Percentiles rank a stretch among this genome's conserved stretches.
phyloP scores from a whole-genome alignment of 2,329 filamentous ascomycete genomes.

The Ambrosiella cleistominuta region DNA sequence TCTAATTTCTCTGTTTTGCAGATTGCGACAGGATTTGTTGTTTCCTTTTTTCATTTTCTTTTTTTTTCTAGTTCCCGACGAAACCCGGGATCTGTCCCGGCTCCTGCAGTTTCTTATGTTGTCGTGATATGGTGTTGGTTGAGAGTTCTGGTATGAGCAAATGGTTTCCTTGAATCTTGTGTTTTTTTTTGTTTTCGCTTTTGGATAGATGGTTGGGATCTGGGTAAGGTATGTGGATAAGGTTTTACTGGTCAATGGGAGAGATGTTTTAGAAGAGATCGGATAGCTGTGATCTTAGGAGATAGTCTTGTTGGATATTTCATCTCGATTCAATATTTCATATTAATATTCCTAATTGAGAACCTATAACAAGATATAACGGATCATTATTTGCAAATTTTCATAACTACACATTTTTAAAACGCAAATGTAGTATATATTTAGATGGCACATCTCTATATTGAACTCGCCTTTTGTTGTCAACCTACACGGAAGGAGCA shows the following conservation, averaged over 20 bases:
- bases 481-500: conserved; percentile 10
- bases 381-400: too few relatives aligned
- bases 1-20: too few relatives aligned
- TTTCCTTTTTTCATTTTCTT: too few relatives aligned
- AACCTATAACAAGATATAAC: too few relatives aligned
- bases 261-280: background rate
- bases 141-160: too few relatives aligned
- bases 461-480: background rate
- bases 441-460: background rate
- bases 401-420: background rate
- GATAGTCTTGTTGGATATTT: background rate
- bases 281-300: background rate
- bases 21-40: too few relatives aligned
- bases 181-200: background rate
- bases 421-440: background rate
- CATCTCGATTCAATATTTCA: background rate
- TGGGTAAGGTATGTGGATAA: background rate
- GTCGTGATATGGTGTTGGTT: background rate
- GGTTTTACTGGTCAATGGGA: background rate
- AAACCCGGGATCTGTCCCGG: too few relatives aligned
- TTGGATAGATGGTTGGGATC: background rate
- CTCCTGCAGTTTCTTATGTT: background rate
- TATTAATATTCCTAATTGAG: too few relatives aligned
- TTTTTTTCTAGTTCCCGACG: too few relatives aligned
- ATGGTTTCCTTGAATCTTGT: background rate